These are phyloP conservation scores for Lachnellula hyalina DNA, from an alignment of 2,329 filamentous ascomycete genomes.

Conservation along the genomic window DNA sequence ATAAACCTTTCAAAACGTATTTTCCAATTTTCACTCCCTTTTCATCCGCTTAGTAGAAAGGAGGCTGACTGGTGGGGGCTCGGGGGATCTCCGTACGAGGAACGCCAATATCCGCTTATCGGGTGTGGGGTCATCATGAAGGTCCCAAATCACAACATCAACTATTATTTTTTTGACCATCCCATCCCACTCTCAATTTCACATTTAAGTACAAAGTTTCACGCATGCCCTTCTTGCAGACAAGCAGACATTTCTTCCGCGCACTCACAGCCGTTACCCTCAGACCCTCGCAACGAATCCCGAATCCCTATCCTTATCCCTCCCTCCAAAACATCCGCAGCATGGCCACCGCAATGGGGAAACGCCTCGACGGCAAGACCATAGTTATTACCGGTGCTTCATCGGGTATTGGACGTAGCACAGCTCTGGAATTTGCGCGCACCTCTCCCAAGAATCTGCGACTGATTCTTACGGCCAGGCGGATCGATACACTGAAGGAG, in stretches of 20 bases:
- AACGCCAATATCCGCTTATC: neutral
- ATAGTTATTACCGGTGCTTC: constrained; percentile 88
- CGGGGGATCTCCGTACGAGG: neutral
- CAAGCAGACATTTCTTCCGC: constrained; percentile 8
- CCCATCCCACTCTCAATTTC: neutral
- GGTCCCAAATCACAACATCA: neutral
- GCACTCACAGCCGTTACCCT: constrained; percentile 2
- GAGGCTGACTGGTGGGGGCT: neutral
- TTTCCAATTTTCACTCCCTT: neutral
- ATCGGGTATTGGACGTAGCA: constrained; percentile 80
- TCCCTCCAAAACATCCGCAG: constrained; percentile 30
- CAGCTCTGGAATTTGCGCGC: constrained; percentile 87
- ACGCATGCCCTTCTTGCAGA: constrained; percentile 11
- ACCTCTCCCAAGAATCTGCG: constrained; percentile 75
- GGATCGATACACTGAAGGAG: constrained; percentile 71
- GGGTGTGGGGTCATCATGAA: neutral
- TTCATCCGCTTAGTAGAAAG: neutral
- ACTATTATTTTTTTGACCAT: neutral
- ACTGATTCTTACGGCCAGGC: constrained; percentile 82
- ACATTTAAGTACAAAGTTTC: neutral
- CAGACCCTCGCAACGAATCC: neutral
- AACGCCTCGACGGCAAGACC: constrained; percentile 90
- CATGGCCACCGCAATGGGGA: constrained; percentile 62
- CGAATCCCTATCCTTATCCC: neutral
- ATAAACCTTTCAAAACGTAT: neutral